Base-by-base conservation (phyloP, 2,329 filamentous ascomycete genomes). In the Sphaerulina musiva region DNA sequence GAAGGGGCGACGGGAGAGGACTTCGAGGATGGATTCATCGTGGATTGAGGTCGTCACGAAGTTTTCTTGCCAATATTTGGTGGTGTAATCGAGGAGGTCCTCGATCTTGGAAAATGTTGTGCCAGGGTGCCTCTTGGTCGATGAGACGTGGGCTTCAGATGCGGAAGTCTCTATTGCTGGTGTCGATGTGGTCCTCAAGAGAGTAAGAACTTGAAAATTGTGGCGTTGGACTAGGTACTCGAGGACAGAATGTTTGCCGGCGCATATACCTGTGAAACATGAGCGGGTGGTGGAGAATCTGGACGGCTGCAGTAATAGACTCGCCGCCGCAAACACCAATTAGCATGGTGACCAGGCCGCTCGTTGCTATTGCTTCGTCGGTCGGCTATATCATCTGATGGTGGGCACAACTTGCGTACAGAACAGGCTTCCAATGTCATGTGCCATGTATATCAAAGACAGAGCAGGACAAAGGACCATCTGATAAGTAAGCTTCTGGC, bases 181-280 rank as follows among this genome's bases (percentile, higher is more conserved):
- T 2, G 71, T 73, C 14, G 64, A 54, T 46, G 66, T 61, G 11
- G 64, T 67, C 34, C 66, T 69, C 42, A 69, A 71, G 31, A 95
- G 77, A 63, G 81, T 78, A 54, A 96, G 79, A 45, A 82, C 81
- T 57, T 80, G 83, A 73, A 97, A 98, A 57, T 82, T 83, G 71
- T 96, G 87, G 60, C 91, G 82, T 59, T 90, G 81, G 60, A 91
- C 82, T 7, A 98, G 81, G 69, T 95, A 96, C 51, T 88, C 82
- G 54, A 90, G 90, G 60, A 97, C 88, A 8, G 89, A 89, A 68
- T 84, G 85, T 75, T 96, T 97, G 66, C 93, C 93, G 46, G 92
- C 85, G 75, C 91, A 97, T 65, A 96, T 92, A 66, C 88, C 91
- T 93, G 66, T 23, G 2, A 38, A 20, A 17, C 36, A 36, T 40